phyloP scores from a whole-genome alignment of 2,329 filamentous ascomycete species.

The Claviceps quebecensis region DNA sequence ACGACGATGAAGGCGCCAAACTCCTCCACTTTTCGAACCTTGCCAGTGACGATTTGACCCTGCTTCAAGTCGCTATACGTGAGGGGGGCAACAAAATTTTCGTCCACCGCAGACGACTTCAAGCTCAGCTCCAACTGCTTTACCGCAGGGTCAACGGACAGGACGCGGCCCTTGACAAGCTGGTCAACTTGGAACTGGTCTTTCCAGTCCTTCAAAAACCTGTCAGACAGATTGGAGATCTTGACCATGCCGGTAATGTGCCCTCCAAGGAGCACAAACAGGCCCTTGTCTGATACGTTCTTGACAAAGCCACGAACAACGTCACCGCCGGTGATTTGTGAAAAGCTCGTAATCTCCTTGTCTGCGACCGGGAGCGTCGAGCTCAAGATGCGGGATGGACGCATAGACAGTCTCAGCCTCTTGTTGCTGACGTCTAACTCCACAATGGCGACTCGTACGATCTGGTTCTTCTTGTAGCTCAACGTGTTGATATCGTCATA shows the following conservation, averaged over 20 bases:
- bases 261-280: constrained; percentile 75
- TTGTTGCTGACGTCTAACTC: constrained; percentile 75
- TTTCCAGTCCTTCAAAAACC: constrained; percentile 93
- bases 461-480: constrained; percentile 67
- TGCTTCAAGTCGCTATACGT: constrained; percentile 62
- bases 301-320: constrained; percentile 85
- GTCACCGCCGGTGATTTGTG: constrained; percentile 63
- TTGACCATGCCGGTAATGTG: constrained; percentile 71
- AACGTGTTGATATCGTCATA: constrained; percentile 67
- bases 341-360: constrained; percentile 55
- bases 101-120: constrained; percentile 71
- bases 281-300: constrained; percentile 73
- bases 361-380: constrained; percentile 72
- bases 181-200: constrained; percentile 76
- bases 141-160: constrained; percentile 51
- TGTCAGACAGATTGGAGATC: constrained; percentile 78
- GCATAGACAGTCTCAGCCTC: constrained; percentile 63
- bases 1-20: constrained; percentile 91
- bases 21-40: constrained; percentile 83
- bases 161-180: constrained; percentile 76
- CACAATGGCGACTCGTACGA: constrained; percentile 75
- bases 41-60: constrained; percentile 76
- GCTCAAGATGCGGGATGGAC: constrained; percentile 79
- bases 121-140: constrained; percentile 74
- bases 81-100: constrained; percentile 60